These are phyloP conservation scores for Tetraselmis striata DNA, from an alignment of 139 green algal genomes.

Conservation along the genomic window DNA sequence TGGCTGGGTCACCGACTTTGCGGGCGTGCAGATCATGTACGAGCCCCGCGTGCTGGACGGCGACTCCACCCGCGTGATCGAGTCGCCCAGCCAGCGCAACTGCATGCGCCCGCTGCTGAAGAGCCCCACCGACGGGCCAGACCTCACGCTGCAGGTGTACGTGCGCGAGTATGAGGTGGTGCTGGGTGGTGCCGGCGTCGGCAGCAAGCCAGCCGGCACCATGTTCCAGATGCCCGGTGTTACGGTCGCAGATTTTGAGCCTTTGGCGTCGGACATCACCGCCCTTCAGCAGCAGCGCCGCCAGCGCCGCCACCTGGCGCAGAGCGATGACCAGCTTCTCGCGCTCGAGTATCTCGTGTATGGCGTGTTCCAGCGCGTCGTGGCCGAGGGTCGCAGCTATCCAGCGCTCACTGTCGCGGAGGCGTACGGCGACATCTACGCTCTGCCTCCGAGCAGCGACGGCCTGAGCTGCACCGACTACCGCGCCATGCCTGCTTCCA, in stretches of 20 bases:
- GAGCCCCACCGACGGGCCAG: background rate
- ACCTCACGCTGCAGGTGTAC: background rate
- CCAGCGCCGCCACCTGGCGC: background rate
- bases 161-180: background rate
- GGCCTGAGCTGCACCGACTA: background rate
- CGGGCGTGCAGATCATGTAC: background rate
- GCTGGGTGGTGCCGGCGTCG: background rate
- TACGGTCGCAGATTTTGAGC: background rate
- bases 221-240: background rate
- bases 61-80: background rate
- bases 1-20: background rate
- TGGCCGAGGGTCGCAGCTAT: background rate
- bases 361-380: background rate
- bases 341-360: background rate
- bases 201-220: background rate
- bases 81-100: background rate
- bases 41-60: background rate
- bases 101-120: background rate
- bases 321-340: background rate
- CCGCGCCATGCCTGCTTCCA: background rate
- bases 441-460: background rate
- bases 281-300: background rate
- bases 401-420: background rate
- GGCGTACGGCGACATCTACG: background rate
- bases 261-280: background rate